Percentiles rank a stretch among this genome's conserved stretches.
Conservation (phyloP, 352 stramenopile species). For the Globisporangium takayamanum region DNA sequence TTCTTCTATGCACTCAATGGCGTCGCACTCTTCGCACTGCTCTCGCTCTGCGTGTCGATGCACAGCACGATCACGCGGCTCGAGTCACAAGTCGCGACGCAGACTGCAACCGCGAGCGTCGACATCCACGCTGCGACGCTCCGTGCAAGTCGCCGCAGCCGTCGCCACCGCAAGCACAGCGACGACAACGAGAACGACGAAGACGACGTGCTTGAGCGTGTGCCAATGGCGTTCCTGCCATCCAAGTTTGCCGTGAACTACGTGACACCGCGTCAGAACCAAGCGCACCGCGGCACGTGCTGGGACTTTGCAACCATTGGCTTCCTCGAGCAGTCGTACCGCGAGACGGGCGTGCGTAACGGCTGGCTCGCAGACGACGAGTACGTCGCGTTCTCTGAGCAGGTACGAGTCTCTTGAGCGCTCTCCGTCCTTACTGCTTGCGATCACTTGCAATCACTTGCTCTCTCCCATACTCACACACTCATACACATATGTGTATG, state of each 20-base stretch:
- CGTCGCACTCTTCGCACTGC: constrained; percentile 43
- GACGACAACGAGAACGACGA: constrained; percentile 3
- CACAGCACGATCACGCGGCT: constrained; percentile 60
- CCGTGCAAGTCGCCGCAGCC: constrained; percentile 3
- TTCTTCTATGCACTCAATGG: constrained; percentile 58
- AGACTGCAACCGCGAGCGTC: neutral
- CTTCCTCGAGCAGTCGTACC: constrained; percentile 76
- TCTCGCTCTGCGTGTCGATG: constrained; percentile 64
- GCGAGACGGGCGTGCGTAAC: constrained; percentile 50
- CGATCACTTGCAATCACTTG: no score
- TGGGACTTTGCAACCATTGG: constrained; percentile 81
- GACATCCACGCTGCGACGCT: constrained; percentile 1
- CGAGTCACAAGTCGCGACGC: constrained; percentile 23
- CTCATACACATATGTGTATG: neutral
- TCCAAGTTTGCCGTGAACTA: constrained; percentile 79
- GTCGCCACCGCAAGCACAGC: constrained; percentile 6
- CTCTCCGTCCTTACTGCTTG: neutral
- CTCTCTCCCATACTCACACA: neutral
- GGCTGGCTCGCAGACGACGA: constrained; percentile 65
- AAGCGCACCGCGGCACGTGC: constrained; percentile 70
- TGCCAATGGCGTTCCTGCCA: constrained; percentile 63
- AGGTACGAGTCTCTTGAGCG: constrained; percentile 20
- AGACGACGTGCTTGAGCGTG: constrained; percentile 14
- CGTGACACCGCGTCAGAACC: constrained; percentile 67
- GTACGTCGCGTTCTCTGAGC: constrained; percentile 76